These are phyloP conservation scores for Podaxis sp. DNA, from an alignment of 768 basidiomycete species.

Conservation along the genomic window DNA sequence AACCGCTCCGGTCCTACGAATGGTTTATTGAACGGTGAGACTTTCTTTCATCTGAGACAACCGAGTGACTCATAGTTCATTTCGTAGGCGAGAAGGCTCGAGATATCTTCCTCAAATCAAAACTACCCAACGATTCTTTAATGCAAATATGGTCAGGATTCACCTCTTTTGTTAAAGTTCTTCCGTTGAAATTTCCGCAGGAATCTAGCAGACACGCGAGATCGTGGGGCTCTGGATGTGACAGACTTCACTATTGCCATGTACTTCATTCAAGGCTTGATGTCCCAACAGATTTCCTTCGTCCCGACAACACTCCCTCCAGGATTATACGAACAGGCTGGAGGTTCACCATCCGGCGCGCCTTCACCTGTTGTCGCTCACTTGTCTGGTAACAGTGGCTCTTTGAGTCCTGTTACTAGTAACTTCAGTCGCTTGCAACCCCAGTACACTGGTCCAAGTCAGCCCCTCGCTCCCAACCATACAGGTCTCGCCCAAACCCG, in stretches of 20 bases:
- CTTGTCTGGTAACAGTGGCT: slow-evolving; percentile 58
- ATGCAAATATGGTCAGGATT: slow-evolving; percentile 83
- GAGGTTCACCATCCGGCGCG: slow-evolving; percentile 30
- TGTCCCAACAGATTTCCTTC: slow-evolving; percentile 72
- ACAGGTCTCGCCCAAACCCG: slow-evolving; percentile 36
- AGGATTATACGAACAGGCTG: slow-evolving; percentile 82
- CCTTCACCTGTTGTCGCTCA: slow-evolving; percentile 44
- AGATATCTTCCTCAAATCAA: slow-evolving; percentile 89
- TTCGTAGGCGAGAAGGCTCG: slow-evolving; percentile 79
- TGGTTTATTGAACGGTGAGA: slow-evolving; percentile 75
- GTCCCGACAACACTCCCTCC: slow-evolving; percentile 78
- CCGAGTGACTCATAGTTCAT: background rate
- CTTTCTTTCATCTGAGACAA: background rate
- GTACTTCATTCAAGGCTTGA: slow-evolving; percentile 93
- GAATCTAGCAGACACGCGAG: slow-evolving; percentile 94
- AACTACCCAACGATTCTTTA: slow-evolving; percentile 81
- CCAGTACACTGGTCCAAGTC: slow-evolving; percentile 64
- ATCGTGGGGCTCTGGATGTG: slow-evolving; percentile 83
- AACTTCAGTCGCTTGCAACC: slow-evolving; percentile 47
- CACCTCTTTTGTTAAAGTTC: background rate
- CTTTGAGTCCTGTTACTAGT: slow-evolving; percentile 53
- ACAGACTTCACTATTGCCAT: slow-evolving; percentile 94
- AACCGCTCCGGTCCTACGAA: slow-evolving; percentile 65
- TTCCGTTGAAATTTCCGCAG: slow-evolving; percentile 35
- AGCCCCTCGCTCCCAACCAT: slow-evolving; percentile 48